A percentile compares a stretch with the other conserved stretches of the same genome.
Evolutionary conservation across 2,329 filamentous ascomycete genomes (phyloP).

Genomic region (Hypocreales sp.): DNA sequence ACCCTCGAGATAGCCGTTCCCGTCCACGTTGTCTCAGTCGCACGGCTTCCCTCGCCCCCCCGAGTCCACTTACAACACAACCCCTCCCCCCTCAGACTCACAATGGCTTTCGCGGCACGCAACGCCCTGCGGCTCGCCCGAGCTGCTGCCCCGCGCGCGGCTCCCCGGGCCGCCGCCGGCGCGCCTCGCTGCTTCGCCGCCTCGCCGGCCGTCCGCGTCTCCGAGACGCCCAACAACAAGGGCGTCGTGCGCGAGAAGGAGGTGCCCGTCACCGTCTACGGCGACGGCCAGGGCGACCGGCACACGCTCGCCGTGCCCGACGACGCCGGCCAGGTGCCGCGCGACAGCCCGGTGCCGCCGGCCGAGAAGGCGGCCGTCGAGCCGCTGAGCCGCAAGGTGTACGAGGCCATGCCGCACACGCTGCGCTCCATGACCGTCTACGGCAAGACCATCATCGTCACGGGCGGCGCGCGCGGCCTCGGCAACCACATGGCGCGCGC

Average conservation of each 20-base stretch:
- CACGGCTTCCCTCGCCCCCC: not conserved
- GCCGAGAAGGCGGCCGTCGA: conserved; percentile 30
- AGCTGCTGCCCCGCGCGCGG: conserved; percentile 11
- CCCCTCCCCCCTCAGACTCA: conserved; percentile 3
- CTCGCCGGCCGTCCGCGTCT: conserved; percentile 14
- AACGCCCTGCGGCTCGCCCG: conserved; percentile 18
- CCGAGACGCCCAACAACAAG: conserved; percentile 27
- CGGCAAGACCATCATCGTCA: conserved; percentile 57
- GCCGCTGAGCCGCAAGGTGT: conserved; percentile 37
- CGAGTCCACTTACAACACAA: not conserved
- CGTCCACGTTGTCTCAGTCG: too few relatives aligned
- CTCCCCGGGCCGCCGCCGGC: conserved; percentile 7
- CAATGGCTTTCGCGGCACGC: conserved; percentile 20
- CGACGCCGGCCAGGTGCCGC: conserved; percentile 23
- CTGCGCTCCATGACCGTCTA: conserved; percentile 54
- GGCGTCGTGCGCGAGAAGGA: conserved; percentile 41
- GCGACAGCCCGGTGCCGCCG: conserved; percentile 21
- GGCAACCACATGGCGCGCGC: conserved; percentile 69
- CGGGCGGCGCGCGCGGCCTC: conserved; percentile 61
- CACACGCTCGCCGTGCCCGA: conserved; percentile 37
- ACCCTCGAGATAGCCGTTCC: not conserved
- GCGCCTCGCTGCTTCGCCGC: conserved; percentile 16
- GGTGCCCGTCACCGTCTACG: conserved; percentile 39
- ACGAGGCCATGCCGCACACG: conserved; percentile 43
- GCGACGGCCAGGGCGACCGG: conserved; percentile 31